A percentile compares a stretch with the other conserved stretches of the same genome.
phyloP scores from a whole-genome alignment of 148 eudicot species.

The Selenicereus undatus region DNA sequence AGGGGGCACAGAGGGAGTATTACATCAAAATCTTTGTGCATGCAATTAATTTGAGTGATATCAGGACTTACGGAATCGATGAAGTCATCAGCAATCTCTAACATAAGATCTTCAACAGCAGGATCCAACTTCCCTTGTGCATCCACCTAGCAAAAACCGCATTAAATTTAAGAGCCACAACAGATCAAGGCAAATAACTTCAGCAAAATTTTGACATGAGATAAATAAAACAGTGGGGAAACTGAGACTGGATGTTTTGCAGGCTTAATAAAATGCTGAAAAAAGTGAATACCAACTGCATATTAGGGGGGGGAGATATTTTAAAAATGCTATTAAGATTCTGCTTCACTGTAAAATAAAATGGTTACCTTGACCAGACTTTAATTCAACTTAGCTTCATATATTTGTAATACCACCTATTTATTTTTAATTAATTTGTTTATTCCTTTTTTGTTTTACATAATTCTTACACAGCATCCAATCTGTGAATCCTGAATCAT shows the following conservation, averaged over 20 bases:
- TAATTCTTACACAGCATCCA: too few relatives aligned
- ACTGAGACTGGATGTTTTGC: not conserved
- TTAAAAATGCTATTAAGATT: not conserved
- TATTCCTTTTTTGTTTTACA: too few relatives aligned
- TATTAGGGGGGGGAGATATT: not conserved
- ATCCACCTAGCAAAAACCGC: slow-evolving; percentile 51
- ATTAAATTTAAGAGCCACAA: not conserved
- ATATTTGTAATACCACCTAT: not conserved
- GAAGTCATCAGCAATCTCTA: slow-evolving; percentile 83
- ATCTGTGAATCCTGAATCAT: too few relatives aligned
- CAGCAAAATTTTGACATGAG: not conserved
- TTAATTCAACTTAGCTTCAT: not conserved
- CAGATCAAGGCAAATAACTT: not conserved
- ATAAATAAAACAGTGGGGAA: not conserved
- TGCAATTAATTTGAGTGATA: not conserved
- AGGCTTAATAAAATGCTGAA: not conserved
- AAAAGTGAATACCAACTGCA: not conserved
- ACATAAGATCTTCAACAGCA: slow-evolving; percentile 77
- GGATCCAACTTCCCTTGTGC: slow-evolving; percentile 66
- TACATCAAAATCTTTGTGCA: not conserved
- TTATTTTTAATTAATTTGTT: too few relatives aligned
- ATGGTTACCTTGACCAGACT: not conserved
- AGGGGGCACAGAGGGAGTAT: not conserved
- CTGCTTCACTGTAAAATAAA: not conserved
- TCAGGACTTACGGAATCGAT: slow-evolving; percentile 72